A percentile compares a stretch with the other conserved stretches of the same genome.
Evolutionary conservation across 2,329 filamentous ascomycete species (phyloP).

Genomic region (Calonectria ilicicola): DNA sequence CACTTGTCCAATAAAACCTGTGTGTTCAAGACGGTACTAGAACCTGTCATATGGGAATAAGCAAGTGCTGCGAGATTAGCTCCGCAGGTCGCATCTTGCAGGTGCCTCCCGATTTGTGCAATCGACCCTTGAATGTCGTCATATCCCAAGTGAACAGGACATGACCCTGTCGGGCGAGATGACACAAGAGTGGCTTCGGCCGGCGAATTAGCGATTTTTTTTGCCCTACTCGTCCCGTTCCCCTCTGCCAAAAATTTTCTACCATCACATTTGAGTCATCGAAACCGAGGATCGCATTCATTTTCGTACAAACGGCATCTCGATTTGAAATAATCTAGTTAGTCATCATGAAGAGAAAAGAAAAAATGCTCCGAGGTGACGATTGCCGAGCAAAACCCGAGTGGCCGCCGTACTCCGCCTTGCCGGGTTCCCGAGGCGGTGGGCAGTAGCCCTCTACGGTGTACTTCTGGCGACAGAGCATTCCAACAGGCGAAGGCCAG

Average conservation of each 20-base stretch:
- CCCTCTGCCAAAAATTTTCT: not conserved
- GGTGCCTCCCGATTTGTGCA: not conserved
- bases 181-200: not conserved
- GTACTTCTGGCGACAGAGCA: no score
- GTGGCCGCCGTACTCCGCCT: not conserved
- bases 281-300: not conserved
- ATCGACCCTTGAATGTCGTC: constrained; percentile 1
- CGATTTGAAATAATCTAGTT: not conserved
- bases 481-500: not conserved
- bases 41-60: not conserved
- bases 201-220: not conserved
- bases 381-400: constrained; percentile 21
- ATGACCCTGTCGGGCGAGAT: not conserved
- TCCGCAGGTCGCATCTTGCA: not conserved
- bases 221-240: not conserved
- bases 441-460: no score
- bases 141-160: not conserved
- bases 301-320: not conserved
- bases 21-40: not conserved
- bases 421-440: constrained; percentile 23
- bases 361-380: not conserved
- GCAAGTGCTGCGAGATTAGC: not conserved
- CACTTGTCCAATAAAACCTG: not conserved
- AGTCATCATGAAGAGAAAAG: not conserved
- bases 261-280: not conserved